Evolutionary conservation across 108 stramenopile species (phyloP), one percentile per base, ranked within the genome.

Genomic region (Skeletonema marinoi): DNA sequence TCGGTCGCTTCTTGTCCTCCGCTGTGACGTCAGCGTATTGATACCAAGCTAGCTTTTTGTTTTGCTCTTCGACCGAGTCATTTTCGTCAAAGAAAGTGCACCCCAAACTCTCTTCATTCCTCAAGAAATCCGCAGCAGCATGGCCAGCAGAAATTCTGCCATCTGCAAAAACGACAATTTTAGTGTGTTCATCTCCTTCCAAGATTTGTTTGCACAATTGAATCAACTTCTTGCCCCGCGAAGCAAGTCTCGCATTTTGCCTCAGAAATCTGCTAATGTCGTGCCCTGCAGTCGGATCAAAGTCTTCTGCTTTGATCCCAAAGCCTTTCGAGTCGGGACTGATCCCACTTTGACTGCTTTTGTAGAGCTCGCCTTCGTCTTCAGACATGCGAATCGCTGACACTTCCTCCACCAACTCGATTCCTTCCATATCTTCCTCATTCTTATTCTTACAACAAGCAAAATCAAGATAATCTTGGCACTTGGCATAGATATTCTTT

Each of bases 131-230:
- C 11, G 60, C 41, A 1, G 90, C 92, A 16, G 61, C 66, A 36
- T 61, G 42, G 3, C 80, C 71, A 2, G 81, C 89, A 10, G 87
- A 89, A 73, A 90, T 86, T 19, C 70, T 30, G 11, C 78, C 81
- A 70, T 91, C 88, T 1, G 89, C 74, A 85, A 94, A 94, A 10
- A 91, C 86, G 41, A 94, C 63, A 35, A 94, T 89, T 67, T 94
- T 94, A n/a, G 90, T 89, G 13, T 63, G 58, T 59, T 83, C 76
- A 32, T 86, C 83, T 12, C 68, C 71, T 50, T 80, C 33, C 36
- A 86, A 63, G 51, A 90, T 93, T 46, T 75, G 39, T n/a, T 85
- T 73, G 65, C 84, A 86, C 16, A 86, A 30, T 74, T 80, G 58
- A 6, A 86, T 71, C 42, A 87, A 65, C 46, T 75, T 80, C 56